Conservation (phyloP, 805 yeast species). For the Teunomyces panamensis region DNA sequence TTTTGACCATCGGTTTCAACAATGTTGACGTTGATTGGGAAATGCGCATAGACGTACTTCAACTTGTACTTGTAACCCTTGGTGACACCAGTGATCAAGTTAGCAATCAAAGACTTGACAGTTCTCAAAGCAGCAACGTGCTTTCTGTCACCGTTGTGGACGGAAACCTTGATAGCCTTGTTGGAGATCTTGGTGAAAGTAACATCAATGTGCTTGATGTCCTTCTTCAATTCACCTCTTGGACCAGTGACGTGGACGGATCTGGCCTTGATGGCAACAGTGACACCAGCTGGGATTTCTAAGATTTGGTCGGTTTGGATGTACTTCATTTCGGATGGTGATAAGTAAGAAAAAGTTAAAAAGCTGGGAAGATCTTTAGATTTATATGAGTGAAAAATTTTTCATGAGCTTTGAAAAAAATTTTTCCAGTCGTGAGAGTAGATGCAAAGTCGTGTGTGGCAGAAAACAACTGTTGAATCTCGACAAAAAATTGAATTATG, state of each 20-base stretch:
- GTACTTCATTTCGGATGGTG: conserved; percentile 58
- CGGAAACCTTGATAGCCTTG: conserved; percentile 79
- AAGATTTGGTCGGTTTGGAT: conserved; percentile 82
- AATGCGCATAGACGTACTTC: conserved; percentile 99
- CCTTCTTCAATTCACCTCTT: conserved; percentile 90
- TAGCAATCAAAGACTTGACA: conserved; percentile 90
- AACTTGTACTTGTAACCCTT: conserved; percentile 99
- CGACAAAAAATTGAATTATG: not conserved
- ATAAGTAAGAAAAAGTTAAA: not conserved
- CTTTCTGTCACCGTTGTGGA: conserved; percentile 99
- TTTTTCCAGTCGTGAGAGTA: not conserved
- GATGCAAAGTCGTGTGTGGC: conserved; percentile 7
- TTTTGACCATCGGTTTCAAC: conserved; percentile 71
- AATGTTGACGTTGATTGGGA: conserved; percentile 98
- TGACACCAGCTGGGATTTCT: conserved; percentile 89
- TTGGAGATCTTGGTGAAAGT: conserved; percentile 78
- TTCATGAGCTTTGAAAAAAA: conserved; percentile 1
- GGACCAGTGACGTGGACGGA: conserved; percentile 90
- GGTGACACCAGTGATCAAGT: conserved; percentile 98
- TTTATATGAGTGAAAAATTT: conserved; percentile 7
- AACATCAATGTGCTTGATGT: conserved; percentile 92
- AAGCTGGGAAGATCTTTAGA: not conserved
- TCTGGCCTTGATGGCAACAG: conserved; percentile 90
- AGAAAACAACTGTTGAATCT: not conserved
- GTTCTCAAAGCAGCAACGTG: conserved; percentile 99